These are phyloP conservation scores for Periconia macrospinosa DNA, from an alignment of 2,329 filamentous ascomycete species.

Conservation along the genomic window DNA sequence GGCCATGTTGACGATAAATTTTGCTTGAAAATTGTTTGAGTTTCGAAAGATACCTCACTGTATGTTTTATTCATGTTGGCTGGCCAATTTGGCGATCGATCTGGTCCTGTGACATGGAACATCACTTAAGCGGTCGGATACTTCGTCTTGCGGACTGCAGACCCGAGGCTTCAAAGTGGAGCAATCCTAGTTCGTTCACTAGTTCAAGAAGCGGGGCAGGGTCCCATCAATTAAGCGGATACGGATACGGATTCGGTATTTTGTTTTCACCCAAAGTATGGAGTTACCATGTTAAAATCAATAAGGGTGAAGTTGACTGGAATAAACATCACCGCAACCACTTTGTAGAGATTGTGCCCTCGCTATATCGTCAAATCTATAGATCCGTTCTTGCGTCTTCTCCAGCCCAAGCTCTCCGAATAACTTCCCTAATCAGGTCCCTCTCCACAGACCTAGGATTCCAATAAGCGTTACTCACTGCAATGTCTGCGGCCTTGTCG, in stretches of 20 bases:
- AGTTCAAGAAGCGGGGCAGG: neutral
- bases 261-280: too few species aligned
- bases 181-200: neutral
- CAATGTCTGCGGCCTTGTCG: constrained; percentile 63
- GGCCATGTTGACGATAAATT: neutral
- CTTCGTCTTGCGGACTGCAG: neutral
- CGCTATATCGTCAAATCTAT: constrained; percentile 20
- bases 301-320: too few species aligned
- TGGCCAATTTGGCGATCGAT: neutral
- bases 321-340: too few species aligned
- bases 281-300: too few species aligned
- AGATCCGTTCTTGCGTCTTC: constrained; percentile 59
- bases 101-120: neutral
- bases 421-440: constrained; percentile 56
- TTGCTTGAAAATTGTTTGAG: neutral
- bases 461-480: constrained; percentile 61
- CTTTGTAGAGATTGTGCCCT: neutral
- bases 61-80: neutral
- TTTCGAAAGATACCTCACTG: neutral
- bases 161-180: neutral
- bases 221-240: too few species aligned
- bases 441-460: constrained; percentile 61
- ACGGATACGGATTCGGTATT: too few species aligned
- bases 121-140: neutral
- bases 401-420: constrained; percentile 64